These are phyloP conservation scores for Plicaturopsis crispa DNA, from an alignment of 768 basidiomycete genomes.

Conservation along the genomic window DNA sequence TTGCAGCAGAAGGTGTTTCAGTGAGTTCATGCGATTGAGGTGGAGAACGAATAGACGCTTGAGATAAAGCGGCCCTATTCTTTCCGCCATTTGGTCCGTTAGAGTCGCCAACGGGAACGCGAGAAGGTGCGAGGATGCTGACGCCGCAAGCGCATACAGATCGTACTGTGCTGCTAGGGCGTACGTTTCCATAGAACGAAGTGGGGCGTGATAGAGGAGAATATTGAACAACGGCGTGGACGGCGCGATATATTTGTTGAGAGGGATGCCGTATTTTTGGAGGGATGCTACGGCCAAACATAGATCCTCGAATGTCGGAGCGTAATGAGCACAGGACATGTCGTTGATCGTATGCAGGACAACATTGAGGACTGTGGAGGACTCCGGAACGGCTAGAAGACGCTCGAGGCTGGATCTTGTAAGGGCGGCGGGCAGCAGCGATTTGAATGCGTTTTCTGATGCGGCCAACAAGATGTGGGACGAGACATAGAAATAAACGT, in stretches of 20 bases:
- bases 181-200: constrained; percentile 66
- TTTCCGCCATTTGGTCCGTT: constrained; percentile 61
- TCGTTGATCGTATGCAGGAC: constrained; percentile 68
- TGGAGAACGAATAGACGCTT: constrained; percentile 81
- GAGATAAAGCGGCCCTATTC: constrained; percentile 70
- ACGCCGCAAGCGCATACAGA: constrained; percentile 66
- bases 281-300: constrained; percentile 49
- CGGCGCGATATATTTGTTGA: constrained; percentile 37
- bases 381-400: constrained; percentile 53
- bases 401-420: constrained; percentile 36
- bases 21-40: constrained; percentile 73
- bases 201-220: constrained; percentile 60
- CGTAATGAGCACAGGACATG: constrained; percentile 67
- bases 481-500: constrained; percentile 85
- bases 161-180: constrained; percentile 60
- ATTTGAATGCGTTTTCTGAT: constrained; percentile 61
- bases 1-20: constrained; percentile 61
- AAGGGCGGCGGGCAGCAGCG: constrained; percentile 38
- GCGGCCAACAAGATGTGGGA: constrained; percentile 43
- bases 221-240: constrained; percentile 48
- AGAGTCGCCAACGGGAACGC: constrained; percentile 61
- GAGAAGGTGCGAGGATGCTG: constrained; percentile 68
- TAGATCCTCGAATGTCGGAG: constrained; percentile 56
- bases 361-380: constrained; percentile 60
- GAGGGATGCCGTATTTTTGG: constrained; percentile 50